Conservation (phyloP, 1,139 yeast species). For the Pneumocystis canis region DNA sequence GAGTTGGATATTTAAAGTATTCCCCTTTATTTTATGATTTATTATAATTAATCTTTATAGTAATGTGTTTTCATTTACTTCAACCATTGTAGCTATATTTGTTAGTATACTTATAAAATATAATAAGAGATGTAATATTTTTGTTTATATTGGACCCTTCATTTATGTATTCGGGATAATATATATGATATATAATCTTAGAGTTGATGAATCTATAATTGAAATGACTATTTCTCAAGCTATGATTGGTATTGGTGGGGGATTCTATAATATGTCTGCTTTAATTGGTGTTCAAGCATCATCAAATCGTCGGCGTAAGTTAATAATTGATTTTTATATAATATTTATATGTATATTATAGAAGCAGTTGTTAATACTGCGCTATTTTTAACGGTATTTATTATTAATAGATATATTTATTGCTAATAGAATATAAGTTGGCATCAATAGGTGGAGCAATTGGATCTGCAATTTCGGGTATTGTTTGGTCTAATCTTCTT, state of each 20-base stretch:
- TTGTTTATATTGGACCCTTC: slow-evolving; percentile 15
- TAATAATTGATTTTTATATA: neutral
- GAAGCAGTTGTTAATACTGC: slow-evolving; percentile 50
- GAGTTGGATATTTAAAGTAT: slow-evolving; percentile 13
- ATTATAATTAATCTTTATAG: neutral
- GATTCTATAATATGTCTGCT: slow-evolving; percentile 44
- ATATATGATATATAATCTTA: slow-evolving; percentile 16
- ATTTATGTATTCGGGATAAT: slow-evolving; percentile 16
- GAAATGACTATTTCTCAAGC: slow-evolving; percentile 16
- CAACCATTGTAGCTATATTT: neutral
- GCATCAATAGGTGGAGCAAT: slow-evolving; percentile 36
- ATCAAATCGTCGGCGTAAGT: slow-evolving; percentile 36
- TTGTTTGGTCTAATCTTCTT: slow-evolving; percentile 44
- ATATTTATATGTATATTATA: neutral
- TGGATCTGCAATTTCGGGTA: slow-evolving; percentile 44
- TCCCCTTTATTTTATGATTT: neutral
- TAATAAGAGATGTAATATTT: slow-evolving; percentile 14
- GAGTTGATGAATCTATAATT: slow-evolving; percentile 10
- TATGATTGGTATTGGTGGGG: slow-evolving; percentile 50
- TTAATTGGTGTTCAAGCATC: slow-evolving; percentile 42
- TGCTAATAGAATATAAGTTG: neutral
- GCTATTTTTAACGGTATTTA: slow-evolving; percentile 39
- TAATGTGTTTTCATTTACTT: slow-evolving; percentile 4
- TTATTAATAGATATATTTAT: slow-evolving; percentile 22
- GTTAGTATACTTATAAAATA: slow-evolving; percentile 12